Conservation (phyloP, 2,329 filamentous ascomycete genomes). For the Trichophyton simii region DNA sequence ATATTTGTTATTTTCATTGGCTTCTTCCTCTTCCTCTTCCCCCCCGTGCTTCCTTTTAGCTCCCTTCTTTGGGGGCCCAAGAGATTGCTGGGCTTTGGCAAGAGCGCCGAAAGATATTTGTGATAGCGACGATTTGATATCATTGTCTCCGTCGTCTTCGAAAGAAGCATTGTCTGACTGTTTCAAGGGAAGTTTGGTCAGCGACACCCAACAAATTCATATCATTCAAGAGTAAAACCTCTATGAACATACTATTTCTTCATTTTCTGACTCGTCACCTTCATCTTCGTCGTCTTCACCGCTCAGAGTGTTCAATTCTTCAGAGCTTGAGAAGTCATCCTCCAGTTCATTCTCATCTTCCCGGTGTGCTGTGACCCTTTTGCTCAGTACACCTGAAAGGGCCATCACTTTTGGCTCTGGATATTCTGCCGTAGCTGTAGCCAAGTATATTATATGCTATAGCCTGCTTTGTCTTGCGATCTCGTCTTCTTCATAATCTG, state of each 20-base stretch:
- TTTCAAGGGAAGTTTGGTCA: not conserved
- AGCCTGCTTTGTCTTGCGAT: not conserved
- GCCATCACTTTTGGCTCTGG: conserved; percentile 18
- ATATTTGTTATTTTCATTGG: not conserved
- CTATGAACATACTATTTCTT: conserved; percentile 16
- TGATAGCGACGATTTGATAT: conserved; percentile 34
- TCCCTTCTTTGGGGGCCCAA: conserved; percentile 32
- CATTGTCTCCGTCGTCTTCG: conserved; percentile 19
- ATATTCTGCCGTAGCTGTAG: not conserved
- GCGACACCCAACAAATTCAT: not conserved
- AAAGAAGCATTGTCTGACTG: conserved; percentile 9
- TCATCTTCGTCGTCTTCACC: conserved; percentile 24
- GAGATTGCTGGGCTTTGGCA: conserved; percentile 66
- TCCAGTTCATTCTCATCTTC: conserved; percentile 24
- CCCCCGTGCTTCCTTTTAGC: not conserved
- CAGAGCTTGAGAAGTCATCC: not conserved
- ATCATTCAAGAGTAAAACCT: conserved; percentile 7
- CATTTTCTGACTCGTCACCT: conserved; percentile 22
- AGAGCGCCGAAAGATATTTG: conserved; percentile 80
- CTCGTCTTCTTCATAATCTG: not conserved
- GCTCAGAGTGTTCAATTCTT: not conserved
- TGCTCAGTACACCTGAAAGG: conserved; percentile 28
- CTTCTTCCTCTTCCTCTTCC: conserved; percentile 7
- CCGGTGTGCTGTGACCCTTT: conserved; percentile 29
- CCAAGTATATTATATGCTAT: not conserved